These are phyloP conservation scores for Berberis thunbergii DNA, from an alignment of 164 flowering plant species.

Conservation along the genomic window DNA sequence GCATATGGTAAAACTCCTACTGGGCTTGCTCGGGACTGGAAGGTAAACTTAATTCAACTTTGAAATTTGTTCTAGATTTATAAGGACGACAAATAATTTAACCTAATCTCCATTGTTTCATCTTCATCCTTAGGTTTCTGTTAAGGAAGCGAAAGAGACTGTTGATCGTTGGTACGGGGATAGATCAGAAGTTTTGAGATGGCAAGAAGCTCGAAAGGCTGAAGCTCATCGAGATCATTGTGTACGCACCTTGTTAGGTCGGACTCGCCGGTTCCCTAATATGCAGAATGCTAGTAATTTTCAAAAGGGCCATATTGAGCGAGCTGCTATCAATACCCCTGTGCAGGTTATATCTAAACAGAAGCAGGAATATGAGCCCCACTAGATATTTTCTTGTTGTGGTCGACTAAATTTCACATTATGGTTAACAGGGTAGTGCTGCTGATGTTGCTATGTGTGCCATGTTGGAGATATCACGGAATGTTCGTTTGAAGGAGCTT, in stretches of 20 bases:
- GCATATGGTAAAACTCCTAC: slow-evolving; percentile 95
- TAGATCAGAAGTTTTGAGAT: slow-evolving; percentile 63
- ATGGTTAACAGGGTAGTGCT: slow-evolving; percentile 75
- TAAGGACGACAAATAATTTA: background rate
- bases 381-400: background rate
- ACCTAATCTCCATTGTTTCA: background rate
- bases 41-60: slow-evolving; percentile 36
- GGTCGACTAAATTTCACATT: slow-evolving; percentile 1
- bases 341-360: slow-evolving; percentile 57
- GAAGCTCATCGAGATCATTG: slow-evolving; percentile 31
- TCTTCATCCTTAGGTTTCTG: slow-evolving; percentile 54
- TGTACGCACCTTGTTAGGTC: slow-evolving; percentile 79
- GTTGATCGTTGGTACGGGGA: slow-evolving; percentile 86
- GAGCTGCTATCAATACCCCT: slow-evolving; percentile 97
- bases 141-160: slow-evolving; percentile 76
- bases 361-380: background rate
- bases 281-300: slow-evolving; percentile 22
- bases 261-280: slow-evolving; percentile 74
- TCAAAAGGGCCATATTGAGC: slow-evolving; percentile 66
- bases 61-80: background rate
- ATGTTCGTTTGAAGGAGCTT: slow-evolving; percentile 64
- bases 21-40: slow-evolving; percentile 93
- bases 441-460: slow-evolving; percentile 99
- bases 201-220: slow-evolving; percentile 67
- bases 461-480: slow-evolving; percentile 79